Evolutionary conservation across 495 filamentous ascomycete species (phyloP), one percentile per base, ranked within the genome.

Genomic region (Evansstolkia leycettana): DNA sequence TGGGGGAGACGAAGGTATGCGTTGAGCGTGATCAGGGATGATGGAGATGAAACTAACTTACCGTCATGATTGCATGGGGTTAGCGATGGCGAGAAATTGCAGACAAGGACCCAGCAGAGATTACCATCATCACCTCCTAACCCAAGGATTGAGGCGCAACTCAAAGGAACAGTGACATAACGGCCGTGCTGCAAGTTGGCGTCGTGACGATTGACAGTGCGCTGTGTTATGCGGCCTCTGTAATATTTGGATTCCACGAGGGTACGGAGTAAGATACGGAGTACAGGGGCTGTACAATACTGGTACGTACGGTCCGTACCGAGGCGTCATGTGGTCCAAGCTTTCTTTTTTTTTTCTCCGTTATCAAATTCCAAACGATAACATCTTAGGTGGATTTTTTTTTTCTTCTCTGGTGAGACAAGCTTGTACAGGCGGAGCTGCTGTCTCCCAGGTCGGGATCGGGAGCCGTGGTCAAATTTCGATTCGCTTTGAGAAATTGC

Each of bases 51-150:
- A 28, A 25, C 7, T 3, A 6, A 61, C 60, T 47, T 51, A 62
- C 60, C 45, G 56, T 40, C 60, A 64, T 64, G 39, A 34, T 60
- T 50, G 42, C 33, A 33, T 39, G 37, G 37, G 39, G 47, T 41
- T 31, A 36, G 42, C 46, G 46, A 42, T 47, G 43, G 39, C 46
- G 44, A 34, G 5, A 34, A 9, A 18, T 7, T 34, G 32, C 20
- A 24, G 17, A 23, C 3, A 12, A 34, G 20, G 13, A 29, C 7
- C 17, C 16, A 34, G 13, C 15, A 18, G 17, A 18, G 10, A 24
- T 2, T 9, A 4, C 18, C 9, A 4, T n/a, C 28, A 29, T 15
- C 4, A 29, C 28, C 11, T 29, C 28, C 28, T n/a, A 12, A n/a
- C 11, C 28, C 28, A n/a, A 23, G 28, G 28, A 4, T 29, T 29